A percentile compares a stretch with the other conserved stretches of the same genome.
Conservation (phyloP, 352 stramenopile genomes). For the Elongisporangium anandrum region DNA sequence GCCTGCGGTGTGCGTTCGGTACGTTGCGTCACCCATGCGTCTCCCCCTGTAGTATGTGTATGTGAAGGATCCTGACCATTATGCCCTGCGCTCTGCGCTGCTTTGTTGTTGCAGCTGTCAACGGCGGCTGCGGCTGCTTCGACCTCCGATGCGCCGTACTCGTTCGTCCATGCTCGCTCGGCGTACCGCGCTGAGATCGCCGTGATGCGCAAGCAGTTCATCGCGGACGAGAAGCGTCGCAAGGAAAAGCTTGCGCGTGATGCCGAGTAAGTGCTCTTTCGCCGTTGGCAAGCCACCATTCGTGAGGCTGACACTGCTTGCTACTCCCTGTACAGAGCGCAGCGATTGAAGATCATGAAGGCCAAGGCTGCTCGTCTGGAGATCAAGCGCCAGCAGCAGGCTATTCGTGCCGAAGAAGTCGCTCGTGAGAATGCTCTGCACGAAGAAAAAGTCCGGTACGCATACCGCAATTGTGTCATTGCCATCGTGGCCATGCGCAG, state of each 20-base stretch:
- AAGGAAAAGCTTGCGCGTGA: constrained; percentile 79
- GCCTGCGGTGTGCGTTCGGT: neutral
- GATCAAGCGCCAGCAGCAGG: constrained; percentile 86
- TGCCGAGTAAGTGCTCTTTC: constrained; percentile 75
- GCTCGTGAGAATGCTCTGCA: constrained; percentile 74
- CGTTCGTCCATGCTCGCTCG: constrained; percentile 63
- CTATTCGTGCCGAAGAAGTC: constrained; percentile 76
- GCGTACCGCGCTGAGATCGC: constrained; percentile 71
- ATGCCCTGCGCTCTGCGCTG: neutral
- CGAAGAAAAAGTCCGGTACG: constrained; percentile 68
- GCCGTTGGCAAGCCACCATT: neutral
- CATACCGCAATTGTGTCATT: constrained; percentile 1
- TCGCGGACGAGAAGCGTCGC: constrained; percentile 60
- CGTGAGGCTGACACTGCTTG: constrained; percentile 1
- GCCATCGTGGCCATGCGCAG: neutral
- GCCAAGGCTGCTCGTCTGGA: constrained; percentile 82
- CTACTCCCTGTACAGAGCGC: constrained; percentile 31
- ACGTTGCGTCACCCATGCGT: neutral
- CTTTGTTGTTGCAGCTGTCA: constrained; percentile 28
- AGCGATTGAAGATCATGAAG: constrained; percentile 84
- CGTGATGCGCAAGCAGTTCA: constrained; percentile 67
- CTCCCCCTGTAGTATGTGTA: neutral
- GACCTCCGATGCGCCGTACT: constrained; percentile 46
- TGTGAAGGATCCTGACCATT: neutral
- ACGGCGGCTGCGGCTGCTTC: constrained; percentile 15